Evolutionary conservation across 164 flowering plant species (phyloP).

Genomic region (Nymphaea colorata): DNA sequence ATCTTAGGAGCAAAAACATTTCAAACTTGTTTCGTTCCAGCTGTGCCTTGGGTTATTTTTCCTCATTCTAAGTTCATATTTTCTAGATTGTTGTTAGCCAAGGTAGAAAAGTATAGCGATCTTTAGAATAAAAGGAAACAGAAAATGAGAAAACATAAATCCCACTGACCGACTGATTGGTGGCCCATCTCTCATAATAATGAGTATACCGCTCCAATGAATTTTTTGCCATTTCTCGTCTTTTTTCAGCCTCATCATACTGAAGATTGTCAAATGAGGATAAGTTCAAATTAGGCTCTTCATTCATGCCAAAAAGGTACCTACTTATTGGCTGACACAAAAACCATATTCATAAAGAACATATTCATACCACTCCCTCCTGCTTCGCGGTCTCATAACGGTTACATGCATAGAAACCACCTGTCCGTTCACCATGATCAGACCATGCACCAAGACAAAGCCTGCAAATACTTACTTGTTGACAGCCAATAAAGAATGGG

Average conservation of each 20-base stretch:
- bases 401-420: conserved; percentile 98
- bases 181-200: conserved; percentile 95
- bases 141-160: background rate
- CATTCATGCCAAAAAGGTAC: background rate
- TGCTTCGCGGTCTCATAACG: conserved; percentile 97
- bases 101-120: no score
- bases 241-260: conserved; percentile 43
- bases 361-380: conserved; percentile 63
- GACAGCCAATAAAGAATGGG: background rate
- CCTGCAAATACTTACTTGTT: conserved; percentile 30
- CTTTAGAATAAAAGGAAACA: background rate
- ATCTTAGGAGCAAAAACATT: no score
- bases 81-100: no score
- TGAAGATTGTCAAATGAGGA: background rate
- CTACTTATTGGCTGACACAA: background rate
- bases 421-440: conserved; percentile 96
- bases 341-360: no score
- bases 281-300: no score
- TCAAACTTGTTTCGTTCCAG: no score
- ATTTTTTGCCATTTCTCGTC: conserved; percentile 86
- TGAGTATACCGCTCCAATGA: conserved; percentile 82
- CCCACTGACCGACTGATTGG: conserved; percentile 54
- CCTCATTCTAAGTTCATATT: no score
- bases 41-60: no score
- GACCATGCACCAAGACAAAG: conserved; percentile 98